Evolutionary conservation across 106 monocot genomes (phyloP), one percentile per base, ranked within the genome.

Genomic region (Allium cepa): DNA sequence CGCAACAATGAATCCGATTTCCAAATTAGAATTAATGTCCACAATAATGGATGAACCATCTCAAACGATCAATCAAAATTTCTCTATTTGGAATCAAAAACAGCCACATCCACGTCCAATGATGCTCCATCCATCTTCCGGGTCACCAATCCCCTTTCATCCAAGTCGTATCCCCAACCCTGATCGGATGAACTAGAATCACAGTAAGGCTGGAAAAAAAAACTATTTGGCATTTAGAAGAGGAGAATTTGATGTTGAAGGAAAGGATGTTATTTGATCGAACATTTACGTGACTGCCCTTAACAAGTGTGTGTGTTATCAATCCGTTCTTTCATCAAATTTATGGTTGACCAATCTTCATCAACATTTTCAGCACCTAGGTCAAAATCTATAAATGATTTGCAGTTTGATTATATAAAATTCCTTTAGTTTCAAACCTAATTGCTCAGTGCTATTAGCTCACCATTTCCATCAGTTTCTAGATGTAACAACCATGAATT

Each of bases 241-340:
- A 95, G 76, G 95, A 95, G 78, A 95, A 95, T 51, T 67, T 95
- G 71, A 88, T 85, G 26, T 74, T 95, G 8, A 91, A 84, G 78
- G 91, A 95, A 75, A 74, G 88, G 67, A 83, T 75, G 71, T 88
- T 26, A 47, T 72, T 27, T 92, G 86, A 86, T 69, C 89, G 65
- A 92, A 86, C 47, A 68, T 96, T 79, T 91, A 90, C 87, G 94
- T 94, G 76, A 84, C 64, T 45, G 5, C 36, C 36, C 36, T 36
- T 67, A 47, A 60, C 49, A 49, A 22, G 49, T 56, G 47, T 11
- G 57, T 17, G 55, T 55, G 51, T 15, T 11, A 49, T 17, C 15
- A 7, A 7, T 13, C 13, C 70, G 45, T 50, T 26, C 22, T 10
- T 9, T 14, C 28, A 12, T 50, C 11, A 17, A 59, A 7, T n/a